Percentiles rank a stretch among this genome's conserved stretches.
Conservation (phyloP, 768 basidiomycete genomes). For the Boletus rufocinnamomeus region DNA sequence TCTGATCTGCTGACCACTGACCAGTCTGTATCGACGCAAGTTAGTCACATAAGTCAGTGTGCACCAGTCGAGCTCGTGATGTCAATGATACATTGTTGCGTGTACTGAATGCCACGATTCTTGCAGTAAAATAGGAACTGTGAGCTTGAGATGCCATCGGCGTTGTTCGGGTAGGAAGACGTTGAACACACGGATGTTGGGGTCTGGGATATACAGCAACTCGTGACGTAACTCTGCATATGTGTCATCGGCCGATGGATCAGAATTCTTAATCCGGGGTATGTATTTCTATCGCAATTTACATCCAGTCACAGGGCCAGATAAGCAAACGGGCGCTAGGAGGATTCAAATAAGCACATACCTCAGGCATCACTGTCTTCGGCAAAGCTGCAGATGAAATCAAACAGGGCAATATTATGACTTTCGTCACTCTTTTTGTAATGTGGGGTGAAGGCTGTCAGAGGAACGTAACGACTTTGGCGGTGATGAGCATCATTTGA, state of each 20-base stretch:
- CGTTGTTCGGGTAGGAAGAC: not conserved
- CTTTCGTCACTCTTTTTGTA: not conserved
- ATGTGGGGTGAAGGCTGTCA: not conserved
- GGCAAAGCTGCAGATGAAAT: constrained; percentile 1
- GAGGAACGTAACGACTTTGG: constrained; percentile 8
- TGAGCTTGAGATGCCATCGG: not conserved
- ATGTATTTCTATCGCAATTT: not conserved
- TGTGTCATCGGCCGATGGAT: no score
- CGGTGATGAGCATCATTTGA: not conserved
- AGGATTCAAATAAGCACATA: no score
- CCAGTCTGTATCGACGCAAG: not conserved
- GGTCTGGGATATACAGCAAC: no score
- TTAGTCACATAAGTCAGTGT: not conserved
- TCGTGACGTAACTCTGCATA: no score
- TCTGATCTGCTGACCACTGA: not conserved
- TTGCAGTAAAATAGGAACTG: no score
- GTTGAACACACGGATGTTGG: no score
- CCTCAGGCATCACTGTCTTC: not conserved
- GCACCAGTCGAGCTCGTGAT: not conserved
- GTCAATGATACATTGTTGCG: not conserved
- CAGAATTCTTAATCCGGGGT: not conserved
- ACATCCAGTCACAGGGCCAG: not conserved
- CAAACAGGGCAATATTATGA: not conserved
- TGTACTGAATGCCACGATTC: no score
- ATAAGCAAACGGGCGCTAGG: not conserved